phyloP scores from a whole-genome alignment of 805 yeast genomes.

The Saccharomyces paradoxus region DNA sequence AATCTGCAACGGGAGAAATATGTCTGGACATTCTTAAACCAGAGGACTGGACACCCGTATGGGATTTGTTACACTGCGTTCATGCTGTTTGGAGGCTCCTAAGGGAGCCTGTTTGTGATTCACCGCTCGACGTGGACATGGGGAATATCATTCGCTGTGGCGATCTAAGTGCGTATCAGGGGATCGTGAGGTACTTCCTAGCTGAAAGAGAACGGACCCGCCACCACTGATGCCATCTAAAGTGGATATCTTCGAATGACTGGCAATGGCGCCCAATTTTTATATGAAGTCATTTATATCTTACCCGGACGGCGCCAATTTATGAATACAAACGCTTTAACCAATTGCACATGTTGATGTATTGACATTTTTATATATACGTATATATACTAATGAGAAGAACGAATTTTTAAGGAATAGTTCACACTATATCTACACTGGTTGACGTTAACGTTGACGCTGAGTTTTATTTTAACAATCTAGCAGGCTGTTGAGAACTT shows the following conservation, averaged over 20 bases:
- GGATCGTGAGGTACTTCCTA: slow-evolving; percentile 35
- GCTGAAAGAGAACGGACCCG: background rate
- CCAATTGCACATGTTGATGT: background rate
- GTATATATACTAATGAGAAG: background rate
- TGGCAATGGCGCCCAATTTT: background rate
- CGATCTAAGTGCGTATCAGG: slow-evolving; percentile 37
- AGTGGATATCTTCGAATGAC: background rate
- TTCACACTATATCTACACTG: background rate
- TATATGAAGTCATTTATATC: background rate
- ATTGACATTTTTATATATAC: background rate
- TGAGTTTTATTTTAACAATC: background rate
- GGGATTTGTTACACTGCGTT: slow-evolving; percentile 50
- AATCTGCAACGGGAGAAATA: slow-evolving; percentile 53
- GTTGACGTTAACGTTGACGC: background rate
- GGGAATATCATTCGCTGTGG: slow-evolving; percentile 50
- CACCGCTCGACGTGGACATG: slow-evolving; percentile 64
- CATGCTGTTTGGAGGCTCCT: slow-evolving; percentile 51
- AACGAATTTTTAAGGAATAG: background rate
- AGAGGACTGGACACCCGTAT: slow-evolving; percentile 63
- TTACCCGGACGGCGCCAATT: background rate
- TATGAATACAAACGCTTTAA: background rate
- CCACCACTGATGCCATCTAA: background rate
- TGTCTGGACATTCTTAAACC: slow-evolving; percentile 57
- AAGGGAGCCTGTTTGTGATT: slow-evolving; percentile 60
- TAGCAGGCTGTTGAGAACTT: background rate